phyloP scores from a whole-genome alignment of 164 flowering plant genomes.

The Magnolia changhungtana region DNA sequence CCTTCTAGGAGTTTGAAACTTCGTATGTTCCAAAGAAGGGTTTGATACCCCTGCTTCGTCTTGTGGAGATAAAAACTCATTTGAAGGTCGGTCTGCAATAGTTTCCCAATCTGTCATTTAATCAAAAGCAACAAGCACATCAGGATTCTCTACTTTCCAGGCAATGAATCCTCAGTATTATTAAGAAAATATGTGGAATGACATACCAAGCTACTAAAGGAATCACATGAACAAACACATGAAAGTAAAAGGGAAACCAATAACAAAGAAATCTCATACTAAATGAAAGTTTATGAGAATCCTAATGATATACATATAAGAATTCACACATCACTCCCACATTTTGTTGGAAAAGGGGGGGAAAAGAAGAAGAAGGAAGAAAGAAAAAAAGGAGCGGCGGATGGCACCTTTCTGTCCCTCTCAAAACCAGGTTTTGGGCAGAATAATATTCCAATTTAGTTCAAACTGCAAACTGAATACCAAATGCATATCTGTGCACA shows the following conservation, averaged over 20 bases:
- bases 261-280: background rate
- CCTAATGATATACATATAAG: background rate
- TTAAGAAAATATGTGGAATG: background rate
- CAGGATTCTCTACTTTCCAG: background rate
- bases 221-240: background rate
- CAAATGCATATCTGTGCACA: too few species aligned
- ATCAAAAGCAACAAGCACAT: background rate
- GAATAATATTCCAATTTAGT: too few species aligned
- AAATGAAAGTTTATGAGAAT: background rate
- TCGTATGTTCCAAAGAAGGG: constrained; percentile 44
- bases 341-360: background rate
- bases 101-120: constrained; percentile 82
- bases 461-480: too few species aligned
- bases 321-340: background rate
- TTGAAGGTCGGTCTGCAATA: constrained; percentile 62
- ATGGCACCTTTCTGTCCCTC: too few species aligned
- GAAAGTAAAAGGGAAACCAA: background rate
- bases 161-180: background rate
- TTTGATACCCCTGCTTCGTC: constrained; percentile 39
- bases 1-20: constrained; percentile 43
- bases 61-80: constrained; percentile 42
- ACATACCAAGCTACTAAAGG: background rate
- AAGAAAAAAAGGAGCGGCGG: too few species aligned
- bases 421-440: too few species aligned
- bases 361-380: background rate